Base-by-base conservation (phyloP, 805 yeast genomes). In the Millerago galiae region DNA sequence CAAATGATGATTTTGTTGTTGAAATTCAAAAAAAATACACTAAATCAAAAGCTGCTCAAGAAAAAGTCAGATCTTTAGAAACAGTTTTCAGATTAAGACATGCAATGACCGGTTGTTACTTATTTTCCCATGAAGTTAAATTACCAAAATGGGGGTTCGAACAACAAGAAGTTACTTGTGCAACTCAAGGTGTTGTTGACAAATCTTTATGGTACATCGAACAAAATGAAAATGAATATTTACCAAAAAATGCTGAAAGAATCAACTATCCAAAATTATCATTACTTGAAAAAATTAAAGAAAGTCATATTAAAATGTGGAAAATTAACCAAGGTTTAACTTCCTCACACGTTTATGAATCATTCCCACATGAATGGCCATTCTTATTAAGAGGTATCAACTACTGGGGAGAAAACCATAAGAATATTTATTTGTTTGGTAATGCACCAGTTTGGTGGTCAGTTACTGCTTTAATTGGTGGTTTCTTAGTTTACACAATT, bases 121-220 rank as follows among this genome's bases (percentile, higher is more conserved):
- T 85, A 53, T 85, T 83, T 61, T 81, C 93, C n/a, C 83, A 79
- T 51, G 81, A 76, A 44, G 77, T 74, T 12, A 82, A 82, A 58
- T 71, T 85, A 55, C 95, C 95, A 47, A 77, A 75, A 40, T 84
- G 93, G 90, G 95, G 84, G 1, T 82, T 79, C 51, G 83, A 79
- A 48, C 95, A 85, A 62, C 90, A 81, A 61, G 95, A 85, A 66
- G 95, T 85, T 41, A 78, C 90, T 3, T 75, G 90, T 67, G 88
- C 95, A 30, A 62, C 74, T 15, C 83, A 78, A 52, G 93, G 90
- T 61, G 68, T 71, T 42, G 65, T 75, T 43, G 68, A 74, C 14
- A 71, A 80, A 53, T 68, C 80, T 29, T 68, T 75, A 49, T 85
- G 91, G 91, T 80, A 82, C 62, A 67, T 85, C 53, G 95, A 85